Base-by-base conservation (phyloP, 768 basidiomycete genomes). In the Mycena leptocephala region DNA sequence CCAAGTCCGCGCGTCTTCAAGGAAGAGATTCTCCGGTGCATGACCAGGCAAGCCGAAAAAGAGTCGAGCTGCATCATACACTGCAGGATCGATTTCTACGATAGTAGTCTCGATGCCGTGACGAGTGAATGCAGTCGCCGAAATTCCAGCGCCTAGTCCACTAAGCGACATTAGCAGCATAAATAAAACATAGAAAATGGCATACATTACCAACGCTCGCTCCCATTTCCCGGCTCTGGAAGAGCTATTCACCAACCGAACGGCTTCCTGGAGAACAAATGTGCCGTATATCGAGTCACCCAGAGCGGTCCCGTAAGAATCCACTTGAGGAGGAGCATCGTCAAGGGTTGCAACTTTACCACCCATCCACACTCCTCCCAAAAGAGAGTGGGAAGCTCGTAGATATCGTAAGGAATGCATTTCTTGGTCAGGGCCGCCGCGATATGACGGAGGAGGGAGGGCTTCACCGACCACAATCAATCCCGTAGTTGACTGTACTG, bases 71-170 rank as follows among this genome's bases (percentile, higher is more conserved):
- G 95, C 96, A 18, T 91, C 86, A 82, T 97, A 97, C 26, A 99
- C 97, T 1, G 92, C 94, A 41, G 96, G 95, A 82, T 99, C 98
- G 74, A 98, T 95, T 84, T 99, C 98, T n/a, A 97, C 91, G 61
- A 98, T 90, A 1, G 96, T 96, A 6, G 94, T 93, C 8, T 89
- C 87, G 32, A 97, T 85, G 24, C 89, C 89, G 75, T 96, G 95
- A 30, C 89, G 88, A 59, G 91, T 87, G 78, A 99, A 92, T 0
- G 96, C 90, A 53, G 92, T 90, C 0, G 96, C 94, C 4, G 95
- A 93, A 68, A 95, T 93, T 7, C 98, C 97, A 24, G 92, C 89
- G 24, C 98, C 98, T 37, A 99, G 91, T 14, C 98, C 98, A 83
- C 97, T 98, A 79, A 20, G 72, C 62, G 74, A 39, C 10, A 48